Evolutionary conservation across 768 basidiomycete genomes (phyloP).

Genomic region (Suillus placidus): DNA sequence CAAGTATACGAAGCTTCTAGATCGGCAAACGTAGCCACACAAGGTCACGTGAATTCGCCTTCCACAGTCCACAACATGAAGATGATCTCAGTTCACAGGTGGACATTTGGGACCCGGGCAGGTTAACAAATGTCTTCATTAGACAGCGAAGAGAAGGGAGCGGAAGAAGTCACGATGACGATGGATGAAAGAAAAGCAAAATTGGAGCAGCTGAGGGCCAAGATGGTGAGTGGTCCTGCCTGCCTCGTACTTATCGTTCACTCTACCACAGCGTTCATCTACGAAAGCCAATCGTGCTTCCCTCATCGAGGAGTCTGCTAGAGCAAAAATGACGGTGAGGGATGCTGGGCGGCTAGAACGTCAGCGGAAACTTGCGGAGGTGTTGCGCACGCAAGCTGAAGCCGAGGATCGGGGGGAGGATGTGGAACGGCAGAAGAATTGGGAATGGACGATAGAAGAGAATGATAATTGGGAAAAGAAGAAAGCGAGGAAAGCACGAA

Average conservation of each 20-base stretch:
- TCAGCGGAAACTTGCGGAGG: slow-evolving; percentile 91
- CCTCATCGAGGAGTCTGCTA: slow-evolving; percentile 71
- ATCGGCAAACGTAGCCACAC: slow-evolving; percentile 8
- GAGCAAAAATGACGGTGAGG: background rate
- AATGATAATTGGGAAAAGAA: slow-evolving; percentile 98
- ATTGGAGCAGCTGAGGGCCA: slow-evolving; percentile 72
- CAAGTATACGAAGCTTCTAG: background rate
- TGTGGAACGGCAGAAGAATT: slow-evolving; percentile 86
- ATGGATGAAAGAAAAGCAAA: slow-evolving; percentile 79
- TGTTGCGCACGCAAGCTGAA: slow-evolving; percentile 79
- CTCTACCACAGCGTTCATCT: slow-evolving; percentile 62
- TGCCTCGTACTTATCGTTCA: slow-evolving; percentile 6
- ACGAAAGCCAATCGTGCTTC: slow-evolving; percentile 83
- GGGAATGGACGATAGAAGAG: slow-evolving; percentile 95
- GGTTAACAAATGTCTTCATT: background rate
- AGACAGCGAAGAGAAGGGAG: slow-evolving; percentile 13
- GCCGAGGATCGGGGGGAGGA: slow-evolving; percentile 92
- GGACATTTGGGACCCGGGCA: background rate
- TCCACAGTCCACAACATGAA: background rate
- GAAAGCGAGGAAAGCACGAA: slow-evolving; percentile 73
- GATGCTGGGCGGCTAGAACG: slow-evolving; percentile 33
- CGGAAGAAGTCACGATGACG: slow-evolving; percentile 36
- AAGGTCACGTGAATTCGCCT: slow-evolving; percentile 2
- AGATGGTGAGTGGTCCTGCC: slow-evolving; percentile 59
- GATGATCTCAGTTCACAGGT: background rate